Conservation (phyloP, 768 basidiomycete species). For the Neoboletus brunneissimus region DNA sequence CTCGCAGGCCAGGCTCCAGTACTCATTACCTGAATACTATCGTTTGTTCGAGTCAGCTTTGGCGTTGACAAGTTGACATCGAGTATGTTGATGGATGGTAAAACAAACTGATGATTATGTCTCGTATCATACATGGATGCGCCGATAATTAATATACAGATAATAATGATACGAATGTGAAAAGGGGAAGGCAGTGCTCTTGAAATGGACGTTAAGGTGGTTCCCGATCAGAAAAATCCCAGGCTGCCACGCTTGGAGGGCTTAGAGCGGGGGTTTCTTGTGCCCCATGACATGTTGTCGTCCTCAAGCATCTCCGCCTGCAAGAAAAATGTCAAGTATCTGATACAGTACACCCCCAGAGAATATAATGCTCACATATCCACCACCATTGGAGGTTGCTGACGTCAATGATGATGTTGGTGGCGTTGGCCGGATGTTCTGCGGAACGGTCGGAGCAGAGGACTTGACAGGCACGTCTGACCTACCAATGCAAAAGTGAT, state of each 20-base stretch:
- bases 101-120: background rate
- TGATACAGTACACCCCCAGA: background rate
- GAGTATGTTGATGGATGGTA: background rate
- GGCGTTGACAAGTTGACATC: background rate
- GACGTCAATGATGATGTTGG: background rate
- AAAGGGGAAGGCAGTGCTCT: background rate
- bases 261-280: slow-evolving; percentile 3
- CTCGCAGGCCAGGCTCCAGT: background rate
- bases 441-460: background rate
- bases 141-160: background rate
- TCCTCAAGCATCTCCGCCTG: slow-evolving; percentile 31
- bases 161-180: slow-evolving; percentile 1
- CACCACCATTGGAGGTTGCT: background rate
- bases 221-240: slow-evolving; percentile 9
- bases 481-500: slow-evolving; percentile 23
- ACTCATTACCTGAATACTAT: no score
- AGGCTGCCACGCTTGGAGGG: slow-evolving; percentile 5
- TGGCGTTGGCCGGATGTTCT: slow-evolving; percentile 12
- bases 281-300: slow-evolving; percentile 29
- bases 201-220: background rate
- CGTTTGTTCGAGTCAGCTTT: background rate
- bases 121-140: slow-evolving; percentile 15
- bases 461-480: background rate
- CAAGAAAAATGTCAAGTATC: background rate
- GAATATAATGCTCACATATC: slow-evolving; percentile 15